Conservation (phyloP, 805 yeast genomes). For the Yarrowia porcina region DNA sequence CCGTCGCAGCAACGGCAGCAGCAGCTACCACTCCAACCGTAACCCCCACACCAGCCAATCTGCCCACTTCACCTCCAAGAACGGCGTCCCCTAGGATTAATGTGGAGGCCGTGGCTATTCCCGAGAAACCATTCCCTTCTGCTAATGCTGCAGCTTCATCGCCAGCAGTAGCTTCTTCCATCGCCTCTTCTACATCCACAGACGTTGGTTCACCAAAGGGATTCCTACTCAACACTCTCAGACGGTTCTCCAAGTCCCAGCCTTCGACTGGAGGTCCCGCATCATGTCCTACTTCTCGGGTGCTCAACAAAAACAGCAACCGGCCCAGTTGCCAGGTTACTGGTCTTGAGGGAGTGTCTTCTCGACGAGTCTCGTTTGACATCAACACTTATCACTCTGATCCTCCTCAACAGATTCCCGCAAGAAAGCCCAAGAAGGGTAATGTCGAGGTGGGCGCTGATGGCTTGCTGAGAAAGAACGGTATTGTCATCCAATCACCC, state of each 20-base stretch:
- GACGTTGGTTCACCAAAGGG: slow-evolving; percentile 6
- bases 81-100: slow-evolving; percentile 5
- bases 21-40: neutral
- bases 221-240: slow-evolving; percentile 1
- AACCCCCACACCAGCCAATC: neutral
- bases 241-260: slow-evolving; percentile 15
- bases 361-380: slow-evolving; percentile 74
- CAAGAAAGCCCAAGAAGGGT: slow-evolving; percentile 76
- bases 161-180: neutral
- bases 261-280: neutral
- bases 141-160: neutral
- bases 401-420: slow-evolving; percentile 94
- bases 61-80: neutral
- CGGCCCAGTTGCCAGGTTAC: slow-evolving; percentile 2
- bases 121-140: neutral
- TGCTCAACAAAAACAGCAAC: slow-evolving; percentile 8
- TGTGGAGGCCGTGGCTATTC: slow-evolving; percentile 1
- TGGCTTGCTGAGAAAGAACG: slow-evolving; percentile 32
- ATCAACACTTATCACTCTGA: slow-evolving; percentile 68
- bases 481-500: neutral
- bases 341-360: slow-evolving; percentile 32
- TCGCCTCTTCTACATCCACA: slow-evolving; percentile 2
- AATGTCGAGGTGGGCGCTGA: slow-evolving; percentile 48
- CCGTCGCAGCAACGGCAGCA: neutral
- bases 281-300: neutral